Base-by-base conservation (phyloP, 768 basidiomycete genomes). In the Boletus rubropictus region DNA sequence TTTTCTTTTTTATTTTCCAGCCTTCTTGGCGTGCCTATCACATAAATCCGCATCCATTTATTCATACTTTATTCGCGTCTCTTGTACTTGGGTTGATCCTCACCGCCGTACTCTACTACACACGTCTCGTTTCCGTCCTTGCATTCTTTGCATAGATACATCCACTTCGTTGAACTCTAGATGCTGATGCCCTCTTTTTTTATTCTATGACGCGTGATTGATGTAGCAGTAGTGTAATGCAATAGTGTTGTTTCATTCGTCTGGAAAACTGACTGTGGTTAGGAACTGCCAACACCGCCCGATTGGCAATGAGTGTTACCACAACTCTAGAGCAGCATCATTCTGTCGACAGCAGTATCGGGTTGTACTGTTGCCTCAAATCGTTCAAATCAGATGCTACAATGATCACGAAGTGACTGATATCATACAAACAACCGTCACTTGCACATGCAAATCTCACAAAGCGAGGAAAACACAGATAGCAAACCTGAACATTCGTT, bases 391-490 rank as follows among this genome's bases (percentile, higher is more conserved):
- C n/a, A n/a, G n/a, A n/a, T n/a, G n/a, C n/a, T n/a, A n/a, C n/a
- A n/a, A n/a, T n/a, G n/a, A n/a, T n/a, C n/a, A n/a, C n/a, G n/a
- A n/a, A n/a, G n/a, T n/a, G n/a, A n/a, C n/a, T n/a, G n/a, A n/a
- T 6, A 78, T 11, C 2, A 5, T 42, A 42, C 29, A 21, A 21
- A 10, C 20, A 15, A 11, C 1, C 8, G 11, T 33, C 41, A 32
- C 10, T 42, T 11, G 41, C 8, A 20, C 9, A 15, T 15, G 12
- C 15, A n/a, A 7, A 33, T n/a, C 18, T 4, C 15, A 42, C 20
- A 2, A 27, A n/a, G 15, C 10, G 10, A 25, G n/a, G 10, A 25
- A 39, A 5, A 24, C n/a, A 17, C 10, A 3, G 14, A 15, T 10
- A 4, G 4, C 2, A 24, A 22, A 38, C 21, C 8, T 6, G 5